phyloP scores from a whole-genome alignment of 139 green algal genomes.

The Pseudopediastrum boryanum region DNA sequence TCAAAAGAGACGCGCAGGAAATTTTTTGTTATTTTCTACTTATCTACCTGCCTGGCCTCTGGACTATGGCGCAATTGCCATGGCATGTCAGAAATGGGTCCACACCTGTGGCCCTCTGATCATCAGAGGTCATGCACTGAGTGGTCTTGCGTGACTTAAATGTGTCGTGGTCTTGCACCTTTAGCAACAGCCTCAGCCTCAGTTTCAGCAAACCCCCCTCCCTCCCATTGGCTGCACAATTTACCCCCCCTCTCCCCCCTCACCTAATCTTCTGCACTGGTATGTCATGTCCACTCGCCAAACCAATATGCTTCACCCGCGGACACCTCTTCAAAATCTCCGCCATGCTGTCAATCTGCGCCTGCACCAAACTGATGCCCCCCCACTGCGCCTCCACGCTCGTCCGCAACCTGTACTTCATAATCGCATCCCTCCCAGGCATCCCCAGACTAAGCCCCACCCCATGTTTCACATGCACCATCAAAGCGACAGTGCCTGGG shows the following conservation, averaged over 20 bases:
- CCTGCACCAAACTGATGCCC: conserved; percentile 29
- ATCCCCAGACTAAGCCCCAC: conserved; percentile 1
- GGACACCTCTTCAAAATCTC: conserved; percentile 34
- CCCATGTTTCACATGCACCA: conserved; percentile 34
- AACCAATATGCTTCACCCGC: conserved; percentile 9
- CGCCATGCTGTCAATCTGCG: conserved; percentile 8
- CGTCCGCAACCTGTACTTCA: background rate
- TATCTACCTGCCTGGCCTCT: too few relatives aligned
- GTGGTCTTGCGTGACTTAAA: background rate
- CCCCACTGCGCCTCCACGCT: conserved; percentile 21
- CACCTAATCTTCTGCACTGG: conserved; percentile 22
- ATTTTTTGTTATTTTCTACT: too few relatives aligned
- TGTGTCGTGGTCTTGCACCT: background rate
- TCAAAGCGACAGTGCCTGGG: background rate
- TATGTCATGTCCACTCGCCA: conserved; percentile 37
- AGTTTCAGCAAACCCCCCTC: too few relatives aligned
- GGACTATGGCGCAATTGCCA: too few relatives aligned
- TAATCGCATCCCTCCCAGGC: background rate
- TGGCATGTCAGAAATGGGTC: too few relatives aligned
- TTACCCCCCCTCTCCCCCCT: background rate
- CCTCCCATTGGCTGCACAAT: too few relatives aligned
- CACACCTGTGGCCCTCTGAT: background rate
- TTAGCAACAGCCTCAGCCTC: background rate
- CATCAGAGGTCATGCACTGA: background rate
- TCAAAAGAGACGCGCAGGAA: too few relatives aligned